Evolutionary conservation across 768 basidiomycete genomes (phyloP).

Genomic region (Leccinellum albellum): DNA sequence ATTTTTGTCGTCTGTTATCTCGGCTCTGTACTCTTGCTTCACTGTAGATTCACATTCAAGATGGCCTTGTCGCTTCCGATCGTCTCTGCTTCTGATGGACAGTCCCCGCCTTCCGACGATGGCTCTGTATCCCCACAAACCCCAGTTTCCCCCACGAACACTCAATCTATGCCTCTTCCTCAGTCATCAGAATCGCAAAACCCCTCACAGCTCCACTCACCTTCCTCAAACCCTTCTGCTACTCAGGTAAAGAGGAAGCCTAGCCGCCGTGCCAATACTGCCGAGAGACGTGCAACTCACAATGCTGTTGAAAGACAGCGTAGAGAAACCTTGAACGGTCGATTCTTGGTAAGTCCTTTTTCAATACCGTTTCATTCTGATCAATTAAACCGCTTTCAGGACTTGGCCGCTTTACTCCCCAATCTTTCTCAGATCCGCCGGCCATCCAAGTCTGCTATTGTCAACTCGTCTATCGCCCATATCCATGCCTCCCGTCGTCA

Average conservation of each 20-base stretch:
- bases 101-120: slow-evolving; percentile 42
- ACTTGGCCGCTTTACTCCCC: slow-evolving; percentile 87
- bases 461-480: slow-evolving; percentile 91
- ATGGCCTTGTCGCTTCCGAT: slow-evolving; percentile 41
- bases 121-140: slow-evolving; percentile 45
- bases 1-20: slow-evolving; percentile 3
- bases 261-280: slow-evolving; percentile 88
- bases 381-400: slow-evolving; percentile 41
- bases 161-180: slow-evolving; percentile 36
- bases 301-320: slow-evolving; percentile 96
- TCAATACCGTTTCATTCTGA: slow-evolving; percentile 5
- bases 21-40: slow-evolving; percentile 7
- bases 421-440: slow-evolving; percentile 88
- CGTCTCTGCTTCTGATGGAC: slow-evolving; percentile 34
- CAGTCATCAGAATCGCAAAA: slow-evolving; percentile 25
- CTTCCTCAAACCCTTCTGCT: slow-evolving; percentile 19
- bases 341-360: slow-evolving; percentile 69
- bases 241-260: slow-evolving; percentile 74
- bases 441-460: slow-evolving; percentile 94
- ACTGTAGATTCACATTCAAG: slow-evolving; percentile 14
- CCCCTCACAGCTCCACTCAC: slow-evolving; percentile 20
- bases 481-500: slow-evolving; percentile 80
- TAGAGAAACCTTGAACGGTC: slow-evolving; percentile 87
- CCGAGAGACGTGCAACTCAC: slow-evolving; percentile 93
- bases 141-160: slow-evolving; percentile 41